A percentile compares a stretch with the other conserved stretches of the same genome.
Conservation (phyloP, 768 basidiomycete genomes). For the Macrocybe gigantea region DNA sequence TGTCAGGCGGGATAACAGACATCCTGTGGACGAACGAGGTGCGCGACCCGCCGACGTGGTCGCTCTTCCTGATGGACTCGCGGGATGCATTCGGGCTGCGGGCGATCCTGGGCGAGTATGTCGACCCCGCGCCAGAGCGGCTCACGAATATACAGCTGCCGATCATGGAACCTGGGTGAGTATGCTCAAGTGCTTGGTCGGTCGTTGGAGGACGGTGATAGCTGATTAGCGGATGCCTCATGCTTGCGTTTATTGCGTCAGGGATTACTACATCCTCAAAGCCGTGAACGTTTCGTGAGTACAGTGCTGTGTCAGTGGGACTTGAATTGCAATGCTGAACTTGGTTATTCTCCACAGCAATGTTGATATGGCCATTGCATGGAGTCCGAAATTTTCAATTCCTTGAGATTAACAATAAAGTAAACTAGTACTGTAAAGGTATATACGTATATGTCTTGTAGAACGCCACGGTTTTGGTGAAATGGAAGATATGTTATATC, state of each 20-base stretch:
- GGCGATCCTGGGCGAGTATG: conserved; percentile 4
- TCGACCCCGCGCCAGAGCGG: conserved; percentile 2
- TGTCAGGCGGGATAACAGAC: conserved; percentile 7
- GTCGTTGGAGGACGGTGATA: background rate
- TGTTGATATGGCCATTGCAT: background rate
- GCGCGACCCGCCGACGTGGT: conserved; percentile 4
- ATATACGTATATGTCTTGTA: no score
- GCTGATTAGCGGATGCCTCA: background rate
- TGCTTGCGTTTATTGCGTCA: background rate
- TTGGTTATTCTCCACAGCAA: background rate
- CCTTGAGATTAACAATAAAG: background rate
- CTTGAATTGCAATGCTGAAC: background rate
- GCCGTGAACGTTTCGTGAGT: conserved; percentile 10
- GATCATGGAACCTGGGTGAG: conserved; percentile 8
- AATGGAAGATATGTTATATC: no score
- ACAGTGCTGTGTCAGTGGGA: background rate
- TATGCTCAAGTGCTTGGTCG: background rate
- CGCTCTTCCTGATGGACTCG: conserved; percentile 4
- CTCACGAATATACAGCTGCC: conserved; percentile 7
- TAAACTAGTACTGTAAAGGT: no score
- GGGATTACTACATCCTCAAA: conserved; percentile 2
- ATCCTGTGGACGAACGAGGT: conserved; percentile 4
- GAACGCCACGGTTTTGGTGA: no score
- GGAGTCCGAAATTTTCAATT: background rate
- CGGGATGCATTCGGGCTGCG: conserved; percentile 4